Base-by-base conservation (phyloP, 1,284 basidiomycete genomes). In the Cutaneotrichosporon sp. region DNA sequence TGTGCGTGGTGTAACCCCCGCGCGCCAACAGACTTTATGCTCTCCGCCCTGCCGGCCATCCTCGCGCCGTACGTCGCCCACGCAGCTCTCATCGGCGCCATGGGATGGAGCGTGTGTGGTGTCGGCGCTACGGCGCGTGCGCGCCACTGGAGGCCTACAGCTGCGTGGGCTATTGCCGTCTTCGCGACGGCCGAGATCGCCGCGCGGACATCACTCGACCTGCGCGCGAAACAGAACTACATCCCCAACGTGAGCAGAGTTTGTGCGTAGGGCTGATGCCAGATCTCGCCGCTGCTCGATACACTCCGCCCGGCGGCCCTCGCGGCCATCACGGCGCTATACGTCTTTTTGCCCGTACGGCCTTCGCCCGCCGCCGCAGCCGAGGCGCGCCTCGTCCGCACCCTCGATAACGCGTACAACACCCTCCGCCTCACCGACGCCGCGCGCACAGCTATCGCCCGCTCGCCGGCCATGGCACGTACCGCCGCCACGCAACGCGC, bases 1-100 rank as follows among this genome's bases (percentile, higher is more conserved):
- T 71, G 70, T 51, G 45, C 59, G n/a, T 73, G 70, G 70, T 73
- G 70, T 54, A n/a, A n/a, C n/a, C n/a, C n/a, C 26, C 17, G 38
- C 5, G 17, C 17, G 7, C 30, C 34, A 4, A n/a, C 34, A 9
- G 70, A 73, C 49, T 67, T 64, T 39, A 39, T 60, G 2, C 20
- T 69, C 23, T 61, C 60, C 20, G 44, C 61, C 8, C 13, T 64
- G 14, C 66, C 70, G 0, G 18, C 46, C 22, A 55, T 67, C 3
- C 40, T 66, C 9, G 37, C 39, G 18, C 60, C 62, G 36, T 71
- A 70, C 43, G 48, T 63, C 38, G 22, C 26, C 4, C 48, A 64
- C 20, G 60, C 53, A 10, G 33, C 62, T 0, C 18, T 69, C 4
- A 8, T 73, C 12, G 70, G 67, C 12, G 20, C 52, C 9, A 34